These are phyloP conservation scores for Veloporphyrellus conicus DNA, from an alignment of 1,284 basidiomycete species.

Conservation along the genomic window DNA sequence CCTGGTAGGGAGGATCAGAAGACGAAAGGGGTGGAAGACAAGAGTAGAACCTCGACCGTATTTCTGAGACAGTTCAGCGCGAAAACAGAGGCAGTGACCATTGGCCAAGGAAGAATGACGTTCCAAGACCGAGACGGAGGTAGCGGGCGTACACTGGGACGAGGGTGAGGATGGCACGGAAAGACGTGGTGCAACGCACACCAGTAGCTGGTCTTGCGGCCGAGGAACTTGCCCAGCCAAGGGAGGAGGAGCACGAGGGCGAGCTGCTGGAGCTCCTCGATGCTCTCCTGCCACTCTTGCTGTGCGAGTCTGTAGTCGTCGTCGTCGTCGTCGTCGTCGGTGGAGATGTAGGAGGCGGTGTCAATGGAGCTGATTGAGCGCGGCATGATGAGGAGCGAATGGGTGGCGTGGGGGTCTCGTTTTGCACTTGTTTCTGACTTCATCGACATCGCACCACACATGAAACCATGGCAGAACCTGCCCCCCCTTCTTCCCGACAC, in stretches of 20 bases:
- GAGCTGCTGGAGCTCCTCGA: constrained; percentile 79
- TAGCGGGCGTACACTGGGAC: constrained; percentile 69
- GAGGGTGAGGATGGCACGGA: constrained; percentile 13
- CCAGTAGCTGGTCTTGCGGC: constrained; percentile 81
- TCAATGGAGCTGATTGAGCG: constrained; percentile 45
- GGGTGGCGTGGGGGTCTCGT: constrained; percentile 7
- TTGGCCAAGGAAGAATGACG: constrained; percentile 60
- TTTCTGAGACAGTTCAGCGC: constrained; percentile 24
- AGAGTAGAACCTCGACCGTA: constrained; percentile 28
- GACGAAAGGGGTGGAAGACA: constrained; percentile 28
- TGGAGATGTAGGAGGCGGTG: constrained; percentile 45
- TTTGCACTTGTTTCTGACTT: neutral
- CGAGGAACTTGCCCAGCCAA: constrained; percentile 84
- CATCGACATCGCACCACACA: constrained; percentile 7
- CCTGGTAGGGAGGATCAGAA: constrained; percentile 39
- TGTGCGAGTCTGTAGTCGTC: constrained; percentile 72
- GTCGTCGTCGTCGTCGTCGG: constrained; percentile 64
- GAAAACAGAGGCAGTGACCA: constrained; percentile 21
- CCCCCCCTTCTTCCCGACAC: constrained; percentile 34
- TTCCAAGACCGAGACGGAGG: constrained; percentile 60
- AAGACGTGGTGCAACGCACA: constrained; percentile 46
- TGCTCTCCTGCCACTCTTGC: constrained; percentile 88
- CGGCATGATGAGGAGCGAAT: constrained; percentile 32
- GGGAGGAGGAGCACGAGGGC: constrained; percentile 79
- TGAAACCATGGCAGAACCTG: constrained; percentile 45